phyloP scores from a whole-genome alignment of 768 basidiomycete species.

The Naganishia vaughanmartiniae region DNA sequence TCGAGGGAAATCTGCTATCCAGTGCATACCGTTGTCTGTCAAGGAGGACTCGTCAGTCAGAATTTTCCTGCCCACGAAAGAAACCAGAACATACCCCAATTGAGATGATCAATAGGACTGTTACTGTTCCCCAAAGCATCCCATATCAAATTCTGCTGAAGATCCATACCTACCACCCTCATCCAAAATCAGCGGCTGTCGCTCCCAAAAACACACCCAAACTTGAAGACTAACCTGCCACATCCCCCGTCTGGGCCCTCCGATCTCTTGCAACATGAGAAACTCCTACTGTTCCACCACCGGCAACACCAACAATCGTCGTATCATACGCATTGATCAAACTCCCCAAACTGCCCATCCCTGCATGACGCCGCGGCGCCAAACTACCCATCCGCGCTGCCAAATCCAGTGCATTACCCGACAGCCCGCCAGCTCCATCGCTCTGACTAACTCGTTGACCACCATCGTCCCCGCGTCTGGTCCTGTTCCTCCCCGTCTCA shows the following conservation, averaged over 20 bases:
- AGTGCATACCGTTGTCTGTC: constrained; percentile 30
- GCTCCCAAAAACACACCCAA: background rate
- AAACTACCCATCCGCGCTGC: constrained; percentile 17
- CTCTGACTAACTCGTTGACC: background rate
- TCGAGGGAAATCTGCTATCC: constrained; percentile 23
- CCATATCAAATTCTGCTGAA: constrained; percentile 29
- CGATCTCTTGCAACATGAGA: background rate
- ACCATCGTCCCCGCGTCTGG: background rate
- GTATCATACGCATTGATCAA: constrained; percentile 18
- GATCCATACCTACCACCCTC: constrained; percentile 6
- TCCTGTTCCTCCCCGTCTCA: constrained; percentile 1
- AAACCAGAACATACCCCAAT: constrained; percentile 19
- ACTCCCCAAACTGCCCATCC: constrained; percentile 12
- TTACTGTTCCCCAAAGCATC: constrained; percentile 27
- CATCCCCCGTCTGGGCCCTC: background rate
- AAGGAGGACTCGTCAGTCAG: background rate
- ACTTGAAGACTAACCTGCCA: background rate
- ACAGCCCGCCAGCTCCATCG: background rate
- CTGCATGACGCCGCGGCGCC: constrained; percentile 3
- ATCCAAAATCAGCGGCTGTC: background rate
- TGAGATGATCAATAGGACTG: constrained; percentile 11
- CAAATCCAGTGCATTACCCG: background rate
- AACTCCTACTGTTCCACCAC: background rate
- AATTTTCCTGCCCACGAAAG: too few species aligned
- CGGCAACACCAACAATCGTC: background rate